A percentile compares a stretch with the other conserved stretches of the same genome.
Evolutionary conservation across 768 basidiomycete genomes (phyloP).

Genomic region (Kwoniella sp.): DNA sequence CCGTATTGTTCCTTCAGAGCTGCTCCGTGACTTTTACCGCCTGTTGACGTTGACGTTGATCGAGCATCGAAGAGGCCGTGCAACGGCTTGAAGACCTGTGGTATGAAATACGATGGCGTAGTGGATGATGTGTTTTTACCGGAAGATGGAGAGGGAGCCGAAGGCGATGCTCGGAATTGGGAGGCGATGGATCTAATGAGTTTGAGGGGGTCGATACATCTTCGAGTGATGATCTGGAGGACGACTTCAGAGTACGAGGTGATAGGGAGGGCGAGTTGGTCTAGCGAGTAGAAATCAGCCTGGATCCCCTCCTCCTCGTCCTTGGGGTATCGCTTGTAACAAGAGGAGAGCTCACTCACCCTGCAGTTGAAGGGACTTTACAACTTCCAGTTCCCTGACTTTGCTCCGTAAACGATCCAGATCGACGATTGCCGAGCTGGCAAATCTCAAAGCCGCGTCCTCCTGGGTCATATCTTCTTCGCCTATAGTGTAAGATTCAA

Average conservation of each 20-base stretch:
- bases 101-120: slow-evolving; percentile 78
- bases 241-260: slow-evolving; percentile 56
- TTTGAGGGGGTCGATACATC: slow-evolving; percentile 82
- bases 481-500: slow-evolving; percentile 42
- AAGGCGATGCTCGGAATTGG: slow-evolving; percentile 82
- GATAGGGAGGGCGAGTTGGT: slow-evolving; percentile 18
- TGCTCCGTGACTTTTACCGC: slow-evolving; percentile 50
- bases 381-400: slow-evolving; percentile 56
- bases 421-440: slow-evolving; percentile 61
- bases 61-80: slow-evolving; percentile 65
- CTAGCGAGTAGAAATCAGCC: slow-evolving; percentile 12
- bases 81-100: slow-evolving; percentile 76
- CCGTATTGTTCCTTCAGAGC: slow-evolving; percentile 64
- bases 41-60: background rate
- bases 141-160: slow-evolving; percentile 45
- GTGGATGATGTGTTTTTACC: background rate
- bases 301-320: background rate
- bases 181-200: slow-evolving; percentile 85
- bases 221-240: slow-evolving; percentile 69
- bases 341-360: slow-evolving; percentile 18
- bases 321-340: no score
- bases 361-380: slow-evolving; percentile 8
- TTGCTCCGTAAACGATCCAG: slow-evolving; percentile 63
- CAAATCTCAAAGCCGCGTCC: slow-evolving; percentile 40
- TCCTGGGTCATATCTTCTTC: slow-evolving; percentile 59